Evolutionary conservation across 1,284 basidiomycete species (phyloP), one percentile per base, ranked within the genome.

Genomic region (Rhodotorula sp.): DNA sequence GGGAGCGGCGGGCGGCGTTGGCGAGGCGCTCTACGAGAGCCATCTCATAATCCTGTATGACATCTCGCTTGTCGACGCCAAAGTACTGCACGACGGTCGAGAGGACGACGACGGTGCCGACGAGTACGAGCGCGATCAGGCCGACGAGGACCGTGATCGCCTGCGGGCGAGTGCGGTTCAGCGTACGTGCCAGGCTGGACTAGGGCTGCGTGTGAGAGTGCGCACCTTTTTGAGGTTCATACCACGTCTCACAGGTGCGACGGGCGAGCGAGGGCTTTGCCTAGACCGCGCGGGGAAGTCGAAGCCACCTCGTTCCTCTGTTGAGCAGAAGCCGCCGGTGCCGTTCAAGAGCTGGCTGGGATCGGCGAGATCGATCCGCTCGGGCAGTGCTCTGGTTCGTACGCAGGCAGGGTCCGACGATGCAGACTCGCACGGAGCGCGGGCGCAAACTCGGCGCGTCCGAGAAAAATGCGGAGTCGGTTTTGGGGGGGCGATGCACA

Each of bases 31-130:
- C 70, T 48, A 62, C 73, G 7, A 68, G 58, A 33, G 48, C 87
- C 33, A 95, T 87, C 79, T 95, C 91, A 20, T 83, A 80, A 79
- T 94, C 90, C 15, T 87, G 85, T 78, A 96, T 84, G 80, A 91
- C 92, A 49, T 92, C 92, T 46, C 83, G 81, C 61, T 85, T 80
- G 80, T 89, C 87, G 79, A 98, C 93, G 76, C 88, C 86, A 77
- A 98, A 91, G 81, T 94, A 96, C 80, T 90, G 90, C 44, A 91
- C 90, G 58, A 96, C 87, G 37, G 92, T 91, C 22, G 90, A 90
- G 79, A 99, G 89, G 68, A 99, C 93, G 80, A 92, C 80, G 80
- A 97, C 87, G 44, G 95, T 98, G 62, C 95, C 95, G 51, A 92
- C 78, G 68, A 98, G 87, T 82, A 98, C 65, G 45, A 71, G 55